A percentile compares a stretch with the other conserved stretches of the same genome.
phyloP scores from a whole-genome alignment of 2,329 filamentous ascomycete genomes.

The Lomentospora prolificans region DNA sequence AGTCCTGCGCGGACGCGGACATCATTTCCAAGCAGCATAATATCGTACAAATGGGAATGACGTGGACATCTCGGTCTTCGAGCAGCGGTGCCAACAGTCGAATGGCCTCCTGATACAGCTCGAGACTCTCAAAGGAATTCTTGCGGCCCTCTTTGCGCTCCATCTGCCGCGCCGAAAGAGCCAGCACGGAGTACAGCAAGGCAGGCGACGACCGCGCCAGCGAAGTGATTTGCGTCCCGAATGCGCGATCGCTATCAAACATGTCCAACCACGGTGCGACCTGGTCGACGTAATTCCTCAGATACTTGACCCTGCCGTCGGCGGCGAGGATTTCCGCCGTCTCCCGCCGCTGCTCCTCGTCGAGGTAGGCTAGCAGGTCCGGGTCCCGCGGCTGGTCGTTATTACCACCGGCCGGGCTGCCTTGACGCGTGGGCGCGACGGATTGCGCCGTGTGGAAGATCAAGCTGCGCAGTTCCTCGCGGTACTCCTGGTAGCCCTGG shows the following conservation, averaged over 20 bases:
- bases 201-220: conserved; percentile 35
- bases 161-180: conserved; percentile 43
- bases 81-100: conserved; percentile 27
- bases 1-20: conserved; percentile 32
- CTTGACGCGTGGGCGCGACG: conserved; percentile 28
- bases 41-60: conserved; percentile 28
- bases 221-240: conserved; percentile 40
- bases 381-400: conserved; percentile 10
- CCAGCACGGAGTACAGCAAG: conserved; percentile 40
- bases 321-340: conserved; percentile 20
- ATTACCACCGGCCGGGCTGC: conserved; percentile 20
- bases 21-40: conserved; percentile 33
- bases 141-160: conserved; percentile 36
- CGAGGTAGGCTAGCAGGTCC: conserved; percentile 3
- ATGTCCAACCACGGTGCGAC: conserved; percentile 49
- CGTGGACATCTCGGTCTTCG: conserved; percentile 20
- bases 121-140: conserved; percentile 39
- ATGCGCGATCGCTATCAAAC: conserved; percentile 43
- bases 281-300: conserved; percentile 42
- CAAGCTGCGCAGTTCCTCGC: conserved; percentile 34
- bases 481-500: conserved; percentile 33
- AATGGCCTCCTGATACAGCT: conserved; percentile 46
- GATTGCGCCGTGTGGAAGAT: conserved; percentile 36
- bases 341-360: conserved; percentile 12
- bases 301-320: conserved; percentile 25